Conservation (phyloP, 176 grass and related monocot species). For the Cenchrus americanus region DNA sequence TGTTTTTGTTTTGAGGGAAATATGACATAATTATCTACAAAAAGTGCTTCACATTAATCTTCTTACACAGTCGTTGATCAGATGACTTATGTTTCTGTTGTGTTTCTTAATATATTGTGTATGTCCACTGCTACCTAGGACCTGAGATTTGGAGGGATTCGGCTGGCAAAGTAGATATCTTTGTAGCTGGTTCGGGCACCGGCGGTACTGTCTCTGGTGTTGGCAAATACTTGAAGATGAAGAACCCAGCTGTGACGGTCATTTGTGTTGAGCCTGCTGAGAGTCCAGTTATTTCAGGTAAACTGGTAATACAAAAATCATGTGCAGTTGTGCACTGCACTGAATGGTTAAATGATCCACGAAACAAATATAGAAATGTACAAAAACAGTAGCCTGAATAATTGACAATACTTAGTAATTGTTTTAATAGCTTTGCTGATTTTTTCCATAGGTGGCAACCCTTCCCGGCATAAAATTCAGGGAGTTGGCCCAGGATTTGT, state of each 20-base stretch:
- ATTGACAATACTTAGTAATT: background rate
- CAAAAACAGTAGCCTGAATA: background rate
- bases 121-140: slow-evolving; percentile 34
- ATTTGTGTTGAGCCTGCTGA: slow-evolving; percentile 85
- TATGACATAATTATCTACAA: too few species aligned
- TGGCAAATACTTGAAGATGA: slow-evolving; percentile 76
- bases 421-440: background rate
- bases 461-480: slow-evolving; percentile 68
- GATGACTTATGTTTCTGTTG: background rate
- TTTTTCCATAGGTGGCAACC: slow-evolving; percentile 50
- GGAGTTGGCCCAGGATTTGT: slow-evolving; percentile 64
- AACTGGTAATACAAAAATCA: background rate
- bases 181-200: slow-evolving; percentile 52
- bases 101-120: background rate
- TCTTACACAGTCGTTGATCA: background rate
- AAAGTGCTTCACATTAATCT: background rate
- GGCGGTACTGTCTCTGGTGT: slow-evolving; percentile 72
- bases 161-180: slow-evolving; percentile 68
- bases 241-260: slow-evolving; percentile 70
- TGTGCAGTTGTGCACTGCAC: background rate
- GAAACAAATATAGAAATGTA: background rate
- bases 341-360: background rate
- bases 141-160: slow-evolving; percentile 90
- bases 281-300: slow-evolving; percentile 74
- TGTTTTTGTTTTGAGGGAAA: too few species aligned